Base-by-base conservation (phyloP, 2,329 filamentous ascomycete genomes). In the Simplicillium sp. region DNA sequence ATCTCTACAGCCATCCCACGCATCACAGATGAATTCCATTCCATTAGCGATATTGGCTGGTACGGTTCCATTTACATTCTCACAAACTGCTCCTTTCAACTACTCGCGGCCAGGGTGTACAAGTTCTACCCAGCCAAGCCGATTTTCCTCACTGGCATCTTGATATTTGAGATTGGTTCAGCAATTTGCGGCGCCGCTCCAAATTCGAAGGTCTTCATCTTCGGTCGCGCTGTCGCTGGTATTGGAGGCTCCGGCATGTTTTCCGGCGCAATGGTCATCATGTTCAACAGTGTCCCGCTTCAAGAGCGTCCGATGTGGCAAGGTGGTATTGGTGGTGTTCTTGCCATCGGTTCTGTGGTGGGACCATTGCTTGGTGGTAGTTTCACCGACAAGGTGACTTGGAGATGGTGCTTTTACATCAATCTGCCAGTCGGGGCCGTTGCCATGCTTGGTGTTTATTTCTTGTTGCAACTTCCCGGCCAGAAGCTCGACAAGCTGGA, bases 31-130 rank as follows among this genome's bases (percentile, higher is more conserved):
- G 51, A 58, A 15, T 55, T 64, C 45, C 52, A 62, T 16, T 57
- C 63, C 16, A 51, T 67, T 2, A 50, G 57, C 8, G 66, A 70
- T 39, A 60, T 70, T 17, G 66, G 64, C 34, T 71, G 67, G 67
- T 70, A 70, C 36, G 63, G 62, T 3, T 57, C 56, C 36, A 59
- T 60, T 4, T 62, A 65, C 43, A 48, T 63, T 37, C 58, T 77
- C 46, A 75, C 72, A 15, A 69, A 67, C 8, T 63, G 68, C 8
- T 66, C 67, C 18, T 70, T 66, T 14, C 67, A 71, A 48, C 56
- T 71, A 14, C 47, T 71, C 13, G 72, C 70, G 49, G 70, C 70
- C 17, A 58, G 68, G 39, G 58, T 73, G 31, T 74, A 70, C 54
- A 70, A 66, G 49, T 68, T 68, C 43, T 73, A 71, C 43, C 61